Conservation (phyloP, 805 yeast species). For the Candida patagonica region DNA sequence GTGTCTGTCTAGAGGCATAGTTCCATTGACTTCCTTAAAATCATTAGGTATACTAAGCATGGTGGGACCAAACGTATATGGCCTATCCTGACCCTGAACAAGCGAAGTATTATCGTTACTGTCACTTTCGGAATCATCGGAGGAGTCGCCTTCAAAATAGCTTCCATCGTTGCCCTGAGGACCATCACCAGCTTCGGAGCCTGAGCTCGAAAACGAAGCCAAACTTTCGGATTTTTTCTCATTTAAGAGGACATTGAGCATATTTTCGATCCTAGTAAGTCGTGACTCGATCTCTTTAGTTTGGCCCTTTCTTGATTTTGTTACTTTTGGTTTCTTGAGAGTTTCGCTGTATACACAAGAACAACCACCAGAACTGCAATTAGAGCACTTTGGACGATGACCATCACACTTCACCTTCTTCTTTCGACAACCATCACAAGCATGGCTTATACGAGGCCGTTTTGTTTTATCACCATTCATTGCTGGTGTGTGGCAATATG, state of each 20-base stretch:
- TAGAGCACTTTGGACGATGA: constrained; percentile 51
- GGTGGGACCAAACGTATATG: too few species aligned
- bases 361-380: constrained; percentile 67
- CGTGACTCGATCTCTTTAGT: constrained; percentile 17
- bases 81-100: too few species aligned
- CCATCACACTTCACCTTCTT: constrained; percentile 70
- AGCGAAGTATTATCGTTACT: too few species aligned
- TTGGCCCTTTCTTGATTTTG: constrained; percentile 13
- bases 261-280: constrained; percentile 21
- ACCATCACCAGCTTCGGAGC: too few species aligned
- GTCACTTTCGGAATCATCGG: too few species aligned
- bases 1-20: background rate
- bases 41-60: too few species aligned
- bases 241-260: constrained; percentile 13
- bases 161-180: too few species aligned
- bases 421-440: constrained; percentile 79
- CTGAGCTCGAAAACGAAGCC: too few species aligned
- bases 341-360: constrained; percentile 44
- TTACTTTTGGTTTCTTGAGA: constrained; percentile 13
- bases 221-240: too few species aligned
- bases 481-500: too few species aligned
- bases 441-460: constrained; percentile 60
- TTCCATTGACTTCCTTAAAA: too few species aligned
- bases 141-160: too few species aligned
- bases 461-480: constrained; percentile 8